Base-by-base conservation (phyloP, 2,329 filamentous ascomycete species). In the Aspergillus alliaceus region DNA sequence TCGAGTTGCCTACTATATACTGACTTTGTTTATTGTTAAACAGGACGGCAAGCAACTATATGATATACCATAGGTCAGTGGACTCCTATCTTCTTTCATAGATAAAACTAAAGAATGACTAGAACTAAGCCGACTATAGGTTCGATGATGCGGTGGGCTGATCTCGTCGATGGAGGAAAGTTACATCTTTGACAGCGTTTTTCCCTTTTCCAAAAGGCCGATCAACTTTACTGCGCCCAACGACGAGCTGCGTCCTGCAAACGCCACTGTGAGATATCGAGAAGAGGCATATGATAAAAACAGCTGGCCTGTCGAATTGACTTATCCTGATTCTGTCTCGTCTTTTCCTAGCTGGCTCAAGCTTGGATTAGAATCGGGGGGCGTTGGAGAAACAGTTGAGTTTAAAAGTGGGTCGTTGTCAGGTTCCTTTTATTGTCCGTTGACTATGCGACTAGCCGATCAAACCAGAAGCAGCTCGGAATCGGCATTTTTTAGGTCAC, bases 381-480 rank as follows among this genome's bases (percentile, higher is more conserved):
- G 80, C 0, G 60, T 83, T 7, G 59, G 68, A 3, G 69, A 65
- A 12, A 60, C 69, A 2, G 48, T 66, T 4, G 78, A 75, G 27
- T 79, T 80, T 58, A 76, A 77, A 58, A 77, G 73, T 46, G 80
- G 81, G 14, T 65, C 60, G 4, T 64, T 83, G 2, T 53, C 74
- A 3, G 80, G 80, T 5, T 69, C 70, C 39, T 68, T 74, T 22
- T 79, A 72, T 46, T 66, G 66, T 12, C 71, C 76, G 4, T 75
- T 85, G 62, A 83, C 80, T 0, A 77, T 86, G 46, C 66, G 84
- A 15, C 70, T 77, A 1, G 67, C 72, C 3, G 77, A 78, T 1
- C 71, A 80, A 68, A 44, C 57, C 77, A 81, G 59, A 82, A 85
- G 76, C 73, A 79, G 58, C 67, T 85, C 58, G 66, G 72, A 79